Evolutionary conservation across 2,329 filamentous ascomycete genomes (phyloP).

Genomic region (Pestalotiopsis sp.): DNA sequence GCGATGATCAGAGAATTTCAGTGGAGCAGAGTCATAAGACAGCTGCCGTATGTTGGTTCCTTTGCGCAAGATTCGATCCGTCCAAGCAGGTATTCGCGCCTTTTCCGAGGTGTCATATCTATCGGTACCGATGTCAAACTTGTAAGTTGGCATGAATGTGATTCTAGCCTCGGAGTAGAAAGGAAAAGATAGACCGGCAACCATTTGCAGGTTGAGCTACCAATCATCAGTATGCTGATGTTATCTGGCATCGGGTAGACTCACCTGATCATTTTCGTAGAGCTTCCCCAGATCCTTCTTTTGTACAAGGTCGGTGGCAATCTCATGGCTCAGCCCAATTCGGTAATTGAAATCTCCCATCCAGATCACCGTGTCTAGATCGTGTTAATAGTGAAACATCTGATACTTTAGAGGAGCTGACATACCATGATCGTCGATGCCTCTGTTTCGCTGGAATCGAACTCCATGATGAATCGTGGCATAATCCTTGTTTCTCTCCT

Average conservation of each 20-base stretch:
- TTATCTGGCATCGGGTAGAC: slow-evolving; percentile 11
- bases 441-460: slow-evolving; percentile 85
- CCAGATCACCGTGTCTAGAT: slow-evolving; percentile 77
- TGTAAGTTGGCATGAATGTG: slow-evolving; percentile 91
- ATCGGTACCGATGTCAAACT: slow-evolving; percentile 87
- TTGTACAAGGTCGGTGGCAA: slow-evolving; percentile 73
- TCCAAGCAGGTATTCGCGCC: slow-evolving; percentile 93
- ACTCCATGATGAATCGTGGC: slow-evolving; percentile 84
- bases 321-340: slow-evolving; percentile 81
- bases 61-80: slow-evolving; percentile 87
- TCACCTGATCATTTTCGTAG: slow-evolving; percentile 88
- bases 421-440: slow-evolving; percentile 86
- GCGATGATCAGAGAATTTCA: slow-evolving; percentile 93
- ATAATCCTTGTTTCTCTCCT: slow-evolving; percentile 93
- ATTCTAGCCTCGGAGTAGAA: slow-evolving; percentile 91
- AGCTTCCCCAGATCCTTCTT: slow-evolving; percentile 73
- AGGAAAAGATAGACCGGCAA: slow-evolving; percentile 83
- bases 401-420: background rate
- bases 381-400: slow-evolving; percentile 20
- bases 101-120: slow-evolving; percentile 95
- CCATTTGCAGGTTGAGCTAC: slow-evolving; percentile 92
- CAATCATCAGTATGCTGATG: slow-evolving; percentile 16
- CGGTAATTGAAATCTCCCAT: slow-evolving; percentile 98
- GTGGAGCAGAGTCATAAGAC: slow-evolving; percentile 78
- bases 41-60: slow-evolving; percentile 81